Evolutionary conservation across 2,329 filamentous ascomycete species (phyloP), one percentile per base, ranked within the genome.

Genomic region (Lachnellula occidentalis): DNA sequence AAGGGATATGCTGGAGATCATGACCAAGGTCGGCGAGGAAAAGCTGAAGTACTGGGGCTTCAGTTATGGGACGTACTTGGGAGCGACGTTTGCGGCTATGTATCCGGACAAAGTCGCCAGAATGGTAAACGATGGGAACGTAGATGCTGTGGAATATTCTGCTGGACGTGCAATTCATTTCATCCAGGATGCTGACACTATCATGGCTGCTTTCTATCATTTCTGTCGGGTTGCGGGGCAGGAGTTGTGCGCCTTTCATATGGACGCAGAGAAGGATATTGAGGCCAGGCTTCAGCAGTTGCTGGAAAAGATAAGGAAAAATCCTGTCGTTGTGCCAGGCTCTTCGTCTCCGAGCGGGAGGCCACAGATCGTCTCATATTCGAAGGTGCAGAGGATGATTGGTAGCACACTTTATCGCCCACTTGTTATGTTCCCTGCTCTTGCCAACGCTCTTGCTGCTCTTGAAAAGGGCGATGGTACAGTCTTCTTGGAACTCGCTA

Each of bases 51-150:
- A 77, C 58, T 73, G 76, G 68, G 77, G 78, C 0, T 73, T 79
- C 50, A 78, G 75, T 5, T 81, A 81, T 55, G 74, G 74, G 5
- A 75, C 72, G 0, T 66, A 72, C 6, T 64, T 76, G 4, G 74
- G 74, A 1, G 71, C 70, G n/a, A 73, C 70, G 0, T 76, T 77
- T 55, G 74, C 74, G 8, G 69, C 70, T 4, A 67, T 76, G 65
- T 75, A 70, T 53, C 74, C 74, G 0, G 67, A 68, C 1, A 66
- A 65, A 21, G 64, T 78, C 8, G 74, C 70, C 0, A 70, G 74
- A 14, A 63, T 78, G 48, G 64, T 76, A 1, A 48, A 47, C 19
- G 61, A 64, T 50, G 60, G 59, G 6, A 62, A 62, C 46, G 61
- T 64, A 6, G 65, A 67, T 46, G 53, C 57, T 12, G 51, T 55